phyloP scores from a whole-genome alignment of 768 basidiomycete species.

The Boletus pseudopeckii region DNA sequence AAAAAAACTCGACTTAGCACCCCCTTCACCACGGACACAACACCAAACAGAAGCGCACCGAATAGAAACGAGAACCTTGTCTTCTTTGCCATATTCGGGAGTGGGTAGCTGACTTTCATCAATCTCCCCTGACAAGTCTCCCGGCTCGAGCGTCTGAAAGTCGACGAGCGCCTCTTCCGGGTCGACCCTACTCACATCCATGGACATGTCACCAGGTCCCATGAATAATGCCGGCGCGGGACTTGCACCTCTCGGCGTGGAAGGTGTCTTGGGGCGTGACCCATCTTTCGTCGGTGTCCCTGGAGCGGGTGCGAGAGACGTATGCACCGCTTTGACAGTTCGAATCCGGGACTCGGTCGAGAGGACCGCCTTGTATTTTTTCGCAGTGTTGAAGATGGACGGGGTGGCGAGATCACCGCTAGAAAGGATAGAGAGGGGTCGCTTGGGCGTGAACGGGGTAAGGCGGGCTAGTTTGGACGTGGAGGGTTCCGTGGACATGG shows the following conservation, averaged over 20 bases:
- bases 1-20: constrained; percentile 1
- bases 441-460: constrained; percentile 54
- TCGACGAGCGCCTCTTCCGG: constrained; percentile 77
- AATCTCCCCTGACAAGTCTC: constrained; percentile 65
- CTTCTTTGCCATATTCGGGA: constrained; percentile 62
- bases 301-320: constrained; percentile 44
- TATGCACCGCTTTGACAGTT: constrained; percentile 27
- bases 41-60: constrained; percentile 43
- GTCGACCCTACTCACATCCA: constrained; percentile 74
- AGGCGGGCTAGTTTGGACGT: constrained; percentile 39
- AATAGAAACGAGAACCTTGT: constrained; percentile 85
- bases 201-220: constrained; percentile 50
- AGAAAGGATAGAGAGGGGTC: constrained; percentile 40
- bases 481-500: constrained; percentile 19
- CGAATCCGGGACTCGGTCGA: constrained; percentile 42
- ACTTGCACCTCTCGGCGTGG: constrained; percentile 51
- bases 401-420: constrained; percentile 36
- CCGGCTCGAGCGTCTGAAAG: constrained; percentile 64
- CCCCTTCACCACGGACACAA: neutral
- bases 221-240: constrained; percentile 40
- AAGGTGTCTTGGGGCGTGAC: constrained; percentile 51
- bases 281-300: constrained; percentile 52
- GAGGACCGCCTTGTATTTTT: constrained; percentile 66
- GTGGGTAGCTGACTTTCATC: constrained; percentile 52
- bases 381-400: constrained; percentile 42